A percentile compares a stretch with the other conserved stretches of the same genome.
Conservation (phyloP, 1,284 basidiomycete species). For the Quambalaria eucalypti region DNA sequence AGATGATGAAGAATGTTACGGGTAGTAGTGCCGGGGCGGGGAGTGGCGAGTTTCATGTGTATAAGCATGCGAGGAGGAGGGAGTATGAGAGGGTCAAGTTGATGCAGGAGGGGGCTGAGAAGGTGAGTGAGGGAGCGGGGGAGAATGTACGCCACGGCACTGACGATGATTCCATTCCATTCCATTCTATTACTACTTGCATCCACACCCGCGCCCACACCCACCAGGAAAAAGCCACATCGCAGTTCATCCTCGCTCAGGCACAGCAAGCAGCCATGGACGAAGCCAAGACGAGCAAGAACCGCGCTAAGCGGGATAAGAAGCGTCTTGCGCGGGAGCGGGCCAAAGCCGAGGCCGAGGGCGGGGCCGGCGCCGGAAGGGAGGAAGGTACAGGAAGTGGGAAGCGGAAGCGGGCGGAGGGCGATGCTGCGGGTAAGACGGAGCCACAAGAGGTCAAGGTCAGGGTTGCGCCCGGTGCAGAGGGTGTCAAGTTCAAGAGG, state of each 20-base stretch:
- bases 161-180: not conserved
- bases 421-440: not conserved
- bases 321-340: slow-evolving; percentile 18
- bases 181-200: not conserved
- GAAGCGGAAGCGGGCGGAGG: not conserved
- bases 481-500: not conserved
- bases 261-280: slow-evolving; percentile 37
- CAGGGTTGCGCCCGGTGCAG: not conserved
- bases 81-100: slow-evolving; percentile 90
- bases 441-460: not conserved
- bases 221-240: slow-evolving; percentile 19
- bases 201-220: not conserved
- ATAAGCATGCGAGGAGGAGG: slow-evolving; percentile 83
- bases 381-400: not conserved
- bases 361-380: not conserved
- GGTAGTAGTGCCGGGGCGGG: slow-evolving; percentile 45
- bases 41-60: slow-evolving; percentile 63
- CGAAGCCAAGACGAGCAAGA: slow-evolving; percentile 40
- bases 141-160: not conserved
- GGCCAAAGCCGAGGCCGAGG: not conserved
- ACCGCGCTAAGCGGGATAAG: slow-evolving; percentile 38
- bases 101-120: slow-evolving; percentile 71
- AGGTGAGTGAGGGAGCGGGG: slow-evolving; percentile 53
- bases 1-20: slow-evolving; percentile 67
- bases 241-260: slow-evolving; percentile 23